phyloP scores from a whole-genome alignment of 495 filamentous ascomycete species.

The Physcia stellaris region DNA sequence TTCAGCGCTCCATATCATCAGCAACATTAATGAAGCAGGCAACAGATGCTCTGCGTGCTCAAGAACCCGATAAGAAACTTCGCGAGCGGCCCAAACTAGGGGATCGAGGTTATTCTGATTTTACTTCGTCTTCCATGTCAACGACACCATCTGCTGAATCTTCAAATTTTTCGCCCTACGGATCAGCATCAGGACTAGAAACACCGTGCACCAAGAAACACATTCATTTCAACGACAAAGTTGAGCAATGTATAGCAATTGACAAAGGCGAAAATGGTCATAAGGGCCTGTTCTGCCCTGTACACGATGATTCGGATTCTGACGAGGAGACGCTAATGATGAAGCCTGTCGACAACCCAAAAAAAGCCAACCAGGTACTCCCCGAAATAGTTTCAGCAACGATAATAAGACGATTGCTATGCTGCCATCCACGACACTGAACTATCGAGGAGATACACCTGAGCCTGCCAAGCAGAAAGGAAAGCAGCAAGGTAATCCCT shows the following conservation, averaged over 20 bases:
- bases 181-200: slow-evolving; percentile 33
- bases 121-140: slow-evolving; percentile 26
- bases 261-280: slow-evolving; percentile 70
- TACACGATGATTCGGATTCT: slow-evolving; percentile 44
- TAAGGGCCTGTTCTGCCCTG: slow-evolving; percentile 28
- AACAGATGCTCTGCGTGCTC: slow-evolving; percentile 80
- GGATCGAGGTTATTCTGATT: slow-evolving; percentile 52
- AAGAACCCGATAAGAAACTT: slow-evolving; percentile 45
- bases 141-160: slow-evolving; percentile 20
- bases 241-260: slow-evolving; percentile 90
- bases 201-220: slow-evolving; percentile 68
- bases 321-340: slow-evolving; percentile 78
- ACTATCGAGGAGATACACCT: slow-evolving; percentile 71
- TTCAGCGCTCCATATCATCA: slow-evolving; percentile 79
- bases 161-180: slow-evolving; percentile 19
- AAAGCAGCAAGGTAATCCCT: slow-evolving; percentile 36
- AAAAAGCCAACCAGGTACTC: slow-evolving; percentile 33
- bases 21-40: slow-evolving; percentile 90
- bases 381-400: slow-evolving; percentile 35
- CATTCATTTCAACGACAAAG: slow-evolving; percentile 93
- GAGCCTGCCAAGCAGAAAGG: slow-evolving; percentile 40
- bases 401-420: slow-evolving; percentile 90
- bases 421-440: slow-evolving; percentile 82
- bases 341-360: slow-evolving; percentile 42
- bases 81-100: slow-evolving; percentile 31